phyloP scores from a whole-genome alignment of 78 protist genomes.

The Cavenderia fasciculata region DNA sequence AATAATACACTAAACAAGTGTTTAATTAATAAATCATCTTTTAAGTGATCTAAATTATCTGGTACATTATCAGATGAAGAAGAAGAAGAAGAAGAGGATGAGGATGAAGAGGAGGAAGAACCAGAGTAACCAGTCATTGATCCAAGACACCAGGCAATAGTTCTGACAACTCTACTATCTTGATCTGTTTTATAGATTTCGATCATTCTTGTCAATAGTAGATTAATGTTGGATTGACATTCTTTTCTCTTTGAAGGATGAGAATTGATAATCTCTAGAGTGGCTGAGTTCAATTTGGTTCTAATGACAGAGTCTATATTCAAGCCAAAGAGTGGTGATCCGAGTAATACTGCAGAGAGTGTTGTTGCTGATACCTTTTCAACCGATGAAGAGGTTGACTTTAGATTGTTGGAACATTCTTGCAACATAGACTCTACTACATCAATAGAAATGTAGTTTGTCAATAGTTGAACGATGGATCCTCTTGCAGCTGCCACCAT shows the following conservation, averaged over 20 bases:
- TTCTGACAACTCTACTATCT: slow-evolving; percentile 35
- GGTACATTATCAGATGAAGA: neutral
- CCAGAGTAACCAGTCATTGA: too few relatives aligned
- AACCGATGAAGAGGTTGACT: too few relatives aligned
- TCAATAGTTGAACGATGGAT: neutral
- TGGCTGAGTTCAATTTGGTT: neutral
- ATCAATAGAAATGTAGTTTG: neutral
- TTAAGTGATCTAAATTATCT: slow-evolving; percentile 40
- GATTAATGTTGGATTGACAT: slow-evolving; percentile 16
- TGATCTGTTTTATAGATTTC: neutral
- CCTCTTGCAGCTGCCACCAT: neutral
- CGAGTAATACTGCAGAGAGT: neutral
- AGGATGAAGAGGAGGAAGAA: neutral
- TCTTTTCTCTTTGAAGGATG: slow-evolving; percentile 34
- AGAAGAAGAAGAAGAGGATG: neutral
- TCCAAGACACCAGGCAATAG: slow-evolving; percentile 15
- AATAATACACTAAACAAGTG: slow-evolving; percentile 16
- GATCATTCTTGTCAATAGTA: neutral
- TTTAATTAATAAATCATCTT: slow-evolving; percentile 16
- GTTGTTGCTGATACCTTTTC: neutral
- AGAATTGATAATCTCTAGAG: slow-evolving; percentile 31
- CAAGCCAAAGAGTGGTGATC: slow-evolving; percentile 38
- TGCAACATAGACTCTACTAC: neutral
- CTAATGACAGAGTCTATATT: neutral
- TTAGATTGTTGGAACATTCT: neutral